Base-by-base conservation (phyloP, 1,139 yeast species). In the Suhomyces atakaporum region DNA sequence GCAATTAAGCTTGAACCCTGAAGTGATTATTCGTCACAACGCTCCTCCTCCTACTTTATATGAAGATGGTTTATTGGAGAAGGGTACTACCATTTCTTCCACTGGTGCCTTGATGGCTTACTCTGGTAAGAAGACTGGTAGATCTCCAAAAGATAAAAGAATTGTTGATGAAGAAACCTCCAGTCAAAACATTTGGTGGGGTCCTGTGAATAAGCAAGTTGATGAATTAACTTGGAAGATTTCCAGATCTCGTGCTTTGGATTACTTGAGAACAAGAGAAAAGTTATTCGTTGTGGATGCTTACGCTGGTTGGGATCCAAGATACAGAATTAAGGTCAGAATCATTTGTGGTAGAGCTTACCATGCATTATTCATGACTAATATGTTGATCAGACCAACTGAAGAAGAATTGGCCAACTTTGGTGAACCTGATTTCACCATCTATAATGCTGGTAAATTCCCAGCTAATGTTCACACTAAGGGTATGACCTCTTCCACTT, bases 371-470 rank as follows among this genome's bases (percentile, higher is more conserved):
- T 92, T 92, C 74, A 92, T 92, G 98, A 84, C 95, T 58, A 92
- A 92, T 63, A 92, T 92, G 98, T 75, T 92, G 70, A 92, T 92
- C 63, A 83, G 94, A 67, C 98, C 97, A 52, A 83, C 96, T 24
- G 80, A 74, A 25, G 95, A 89, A 69, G 97, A 92, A 69, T 77
- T 90, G 58, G 79, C 73, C 45, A 75, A 83, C 68, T 92, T 88
- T 57, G 97, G 97, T 60, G 95, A 89, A 73, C 98, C 98, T 40
- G 97, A 92, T 64, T 92, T 92, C 75, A 90, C 97, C 52, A 85
- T 92, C 58, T 92, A 95, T 87, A 92, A 92, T 62, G 97, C 97
- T 41, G 98, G 98, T 58, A 95, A 89, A 62, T 92, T 92, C 87
- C 97, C 97, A 38, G 98, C 98, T 38, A 92, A 92, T 69, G 83